Base-by-base conservation (phyloP, 805 yeast genomes). In the Candida pseudofarinosa region DNA sequence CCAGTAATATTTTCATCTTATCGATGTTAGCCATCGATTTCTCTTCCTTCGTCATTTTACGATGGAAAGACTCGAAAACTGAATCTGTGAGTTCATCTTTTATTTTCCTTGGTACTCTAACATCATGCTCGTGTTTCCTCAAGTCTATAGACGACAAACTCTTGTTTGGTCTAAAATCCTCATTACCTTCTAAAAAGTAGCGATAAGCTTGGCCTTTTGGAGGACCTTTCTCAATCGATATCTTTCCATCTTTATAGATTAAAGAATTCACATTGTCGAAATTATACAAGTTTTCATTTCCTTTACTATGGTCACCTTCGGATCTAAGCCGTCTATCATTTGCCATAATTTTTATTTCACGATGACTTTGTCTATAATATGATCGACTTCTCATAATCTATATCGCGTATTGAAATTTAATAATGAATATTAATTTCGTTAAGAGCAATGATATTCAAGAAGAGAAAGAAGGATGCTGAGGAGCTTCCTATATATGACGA, bases 1-100 rank as follows among this genome's bases (percentile, higher is more conserved):
- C 91, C 6, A 66, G 58, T 38, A 74, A 63, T 35, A 80, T 66
- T 42, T 74, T 71, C 38, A 71, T 75, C 19, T 76, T 65, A 49
- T 85, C 90, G 1, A 74, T 64, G 30, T 67, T 68, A 20, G 70
- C 63, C 76, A 83, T 80, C 37, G 77, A 70, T 45, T 73, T 74
- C 58, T 86, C 95, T 40, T 81, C 82, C 42, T 76, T 76, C 48
- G 75, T 77, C 80, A 83, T 77, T 33, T 76, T 69, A 34, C 71
- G 71, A 60, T 85, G 90, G 51, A 72, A 77, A 12, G 64, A 47
- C 23, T 58, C 52, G 55, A 66, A 81, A 12, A 65, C 15, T 0
- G 56, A 50, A 55, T 80, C 84, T 1, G 59, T 51, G 38, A 85
- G 61, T 3, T 80, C 78, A 43, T 69, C 74, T 18, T 56, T 53